Conservation (phyloP, 164 flowering plant genomes). For the Aristolochia contorta region DNA sequence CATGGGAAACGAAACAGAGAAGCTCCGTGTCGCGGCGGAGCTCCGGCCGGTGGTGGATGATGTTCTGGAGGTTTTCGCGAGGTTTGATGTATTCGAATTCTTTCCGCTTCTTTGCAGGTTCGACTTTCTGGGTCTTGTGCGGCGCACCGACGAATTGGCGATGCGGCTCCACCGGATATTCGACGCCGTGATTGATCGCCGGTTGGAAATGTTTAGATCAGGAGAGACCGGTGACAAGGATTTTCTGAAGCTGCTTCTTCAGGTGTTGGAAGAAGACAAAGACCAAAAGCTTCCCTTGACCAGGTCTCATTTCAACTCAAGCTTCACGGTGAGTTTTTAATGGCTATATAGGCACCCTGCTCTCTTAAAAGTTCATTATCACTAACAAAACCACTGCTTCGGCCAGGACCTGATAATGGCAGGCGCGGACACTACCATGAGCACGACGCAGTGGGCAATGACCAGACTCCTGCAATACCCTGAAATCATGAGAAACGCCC, state of each 20-base stretch:
- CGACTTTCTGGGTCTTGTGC: too few species aligned
- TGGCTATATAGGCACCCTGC: neutral
- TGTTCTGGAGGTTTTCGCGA: constrained; percentile 2
- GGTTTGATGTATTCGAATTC: constrained; percentile 21
- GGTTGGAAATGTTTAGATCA: neutral
- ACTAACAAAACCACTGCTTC: neutral
- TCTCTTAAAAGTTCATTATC: neutral
- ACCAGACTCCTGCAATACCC: too few species aligned
- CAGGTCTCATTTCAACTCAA: too few species aligned
- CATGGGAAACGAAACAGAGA: constrained; percentile 5
- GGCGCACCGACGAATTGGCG: neutral
- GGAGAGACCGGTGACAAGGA: too few species aligned
- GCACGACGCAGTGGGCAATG: too few species aligned
- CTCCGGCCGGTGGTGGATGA: constrained; percentile 3
- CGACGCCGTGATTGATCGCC: neutral
- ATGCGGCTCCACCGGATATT: constrained; percentile 7
- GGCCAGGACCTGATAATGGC: constrained; percentile 9
- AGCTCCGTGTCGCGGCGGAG: constrained; percentile 1
- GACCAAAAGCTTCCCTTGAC: neutral
- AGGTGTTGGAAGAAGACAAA: neutral
- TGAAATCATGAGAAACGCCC: too few species aligned
- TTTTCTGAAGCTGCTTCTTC: constrained; percentile 2
- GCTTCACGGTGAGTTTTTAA: too few species aligned
- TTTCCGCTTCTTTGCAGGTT: constrained; percentile 18
- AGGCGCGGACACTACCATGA: constrained; percentile 3